A percentile compares a stretch with the other conserved stretches of the same genome.
These are phyloP conservation scores for Thermoascus crustaceus DNA, from an alignment of 2,329 filamentous ascomycete genomes.

Conservation along the genomic window DNA sequence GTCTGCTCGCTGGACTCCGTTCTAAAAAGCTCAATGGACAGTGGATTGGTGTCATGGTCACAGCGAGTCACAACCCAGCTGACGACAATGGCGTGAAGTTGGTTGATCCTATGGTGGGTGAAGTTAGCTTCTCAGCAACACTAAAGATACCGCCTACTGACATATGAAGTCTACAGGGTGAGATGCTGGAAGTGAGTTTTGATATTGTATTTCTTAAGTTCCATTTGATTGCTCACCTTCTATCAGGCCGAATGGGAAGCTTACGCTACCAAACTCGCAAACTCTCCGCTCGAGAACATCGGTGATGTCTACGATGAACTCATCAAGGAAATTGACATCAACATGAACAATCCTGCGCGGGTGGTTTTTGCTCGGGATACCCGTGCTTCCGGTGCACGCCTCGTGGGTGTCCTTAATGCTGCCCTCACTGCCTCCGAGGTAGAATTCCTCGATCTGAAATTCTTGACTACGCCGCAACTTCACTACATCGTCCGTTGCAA, in stretches of 20 bases:
- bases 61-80: constrained; percentile 84
- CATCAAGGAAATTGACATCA: constrained; percentile 66
- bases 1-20: constrained; percentile 76
- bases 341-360: constrained; percentile 60
- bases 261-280: constrained; percentile 82
- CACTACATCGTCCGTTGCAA: constrained; percentile 93
- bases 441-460: constrained; percentile 75
- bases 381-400: constrained; percentile 76
- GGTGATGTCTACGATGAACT: constrained; percentile 68
- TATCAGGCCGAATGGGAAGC: constrained; percentile 71
- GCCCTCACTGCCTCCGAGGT: constrained; percentile 69
- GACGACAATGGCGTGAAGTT: constrained; percentile 91
- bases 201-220: no score
- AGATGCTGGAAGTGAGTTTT: constrained; percentile 76
- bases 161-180: constrained; percentile 48
- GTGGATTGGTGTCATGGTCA: constrained; percentile 94
- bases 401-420: constrained; percentile 70
- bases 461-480: constrained; percentile 92
- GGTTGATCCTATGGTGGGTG: constrained; percentile 73
- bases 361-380: constrained; percentile 91
- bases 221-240: constrained; percentile 14
- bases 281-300: constrained; percentile 68
- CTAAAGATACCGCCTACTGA: constrained; percentile 11
- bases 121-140: constrained; percentile 1
- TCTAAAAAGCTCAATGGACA: constrained; percentile 84